Evolutionary conservation across 352 stramenopile species (phyloP).

Genomic region (Phytopythium vexans): DNA sequence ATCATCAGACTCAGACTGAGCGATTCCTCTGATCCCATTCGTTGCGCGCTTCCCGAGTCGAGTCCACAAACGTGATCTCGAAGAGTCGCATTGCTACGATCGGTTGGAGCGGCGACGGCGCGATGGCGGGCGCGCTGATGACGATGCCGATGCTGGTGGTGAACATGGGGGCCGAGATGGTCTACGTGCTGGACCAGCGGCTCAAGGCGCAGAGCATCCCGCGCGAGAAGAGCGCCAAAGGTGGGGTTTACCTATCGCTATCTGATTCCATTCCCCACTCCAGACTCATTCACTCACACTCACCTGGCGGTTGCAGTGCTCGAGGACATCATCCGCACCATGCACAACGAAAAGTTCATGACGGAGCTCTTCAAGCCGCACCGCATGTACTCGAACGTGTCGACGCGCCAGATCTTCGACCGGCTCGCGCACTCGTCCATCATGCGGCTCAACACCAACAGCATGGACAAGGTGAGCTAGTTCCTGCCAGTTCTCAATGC

Average conservation of each 20-base stretch:
- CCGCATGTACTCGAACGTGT: slow-evolving; percentile 87
- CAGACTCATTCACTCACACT: too few species aligned
- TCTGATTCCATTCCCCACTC: too few species aligned
- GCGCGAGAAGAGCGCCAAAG: slow-evolving; percentile 87
- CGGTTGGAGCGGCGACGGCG: slow-evolving; percentile 1
- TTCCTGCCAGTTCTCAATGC: neutral
- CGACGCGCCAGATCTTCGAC: slow-evolving; percentile 91
- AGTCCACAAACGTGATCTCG: neutral
- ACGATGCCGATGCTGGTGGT: slow-evolving; percentile 92
- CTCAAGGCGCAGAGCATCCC: slow-evolving; percentile 90
- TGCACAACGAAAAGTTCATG: slow-evolving; percentile 92
- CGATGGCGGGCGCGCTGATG: slow-evolving; percentile 68
- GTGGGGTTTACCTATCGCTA: slow-evolving; percentile 9
- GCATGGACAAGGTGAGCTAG: slow-evolving; percentile 86
- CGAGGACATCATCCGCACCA: slow-evolving; percentile 90
- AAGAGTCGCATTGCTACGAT: neutral
- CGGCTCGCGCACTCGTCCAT: slow-evolving; percentile 92
- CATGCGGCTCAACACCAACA: slow-evolving; percentile 92
- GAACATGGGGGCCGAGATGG: slow-evolving; percentile 94
- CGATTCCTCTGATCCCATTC: too few species aligned
- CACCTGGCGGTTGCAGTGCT: slow-evolving; percentile 46
- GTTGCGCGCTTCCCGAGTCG: too few species aligned
- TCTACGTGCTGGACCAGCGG: slow-evolving; percentile 92
- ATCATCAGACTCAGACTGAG: too few species aligned
- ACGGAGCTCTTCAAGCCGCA: slow-evolving; percentile 91